These are phyloP conservation scores for Alternaria sp. DNA, from an alignment of 2,329 filamentous ascomycete species.

Conservation along the genomic window DNA sequence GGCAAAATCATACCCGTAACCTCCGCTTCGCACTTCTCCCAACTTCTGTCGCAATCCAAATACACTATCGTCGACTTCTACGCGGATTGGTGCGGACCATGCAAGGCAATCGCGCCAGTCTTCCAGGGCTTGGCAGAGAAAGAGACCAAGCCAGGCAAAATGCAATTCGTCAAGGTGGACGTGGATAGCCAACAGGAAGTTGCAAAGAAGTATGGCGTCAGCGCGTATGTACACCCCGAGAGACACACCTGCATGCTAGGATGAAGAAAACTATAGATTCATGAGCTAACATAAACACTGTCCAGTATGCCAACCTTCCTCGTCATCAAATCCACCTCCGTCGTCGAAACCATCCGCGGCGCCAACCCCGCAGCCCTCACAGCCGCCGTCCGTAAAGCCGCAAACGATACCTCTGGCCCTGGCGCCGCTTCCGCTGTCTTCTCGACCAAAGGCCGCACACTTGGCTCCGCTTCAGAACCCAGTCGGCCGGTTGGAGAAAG, in stretches of 20 bases:
- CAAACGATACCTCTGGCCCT: constrained; percentile 46
- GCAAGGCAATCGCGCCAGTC: constrained; percentile 60
- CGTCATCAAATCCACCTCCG: constrained; percentile 52
- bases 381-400: constrained; percentile 54
- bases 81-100: constrained; percentile 64
- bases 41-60: constrained; percentile 42
- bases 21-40: constrained; percentile 44
- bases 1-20: constrained; percentile 43
- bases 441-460: constrained; percentile 51
- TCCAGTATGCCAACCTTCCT: constrained; percentile 58
- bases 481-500: constrained; percentile 32
- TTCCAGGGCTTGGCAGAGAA: constrained; percentile 59
- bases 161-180: constrained; percentile 63
- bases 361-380: constrained; percentile 57
- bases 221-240: constrained; percentile 47
- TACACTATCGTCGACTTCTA: constrained; percentile 60
- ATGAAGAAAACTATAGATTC: not conserved
- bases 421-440: constrained; percentile 46
- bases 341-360: constrained; percentile 56
- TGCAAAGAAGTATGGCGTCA: constrained; percentile 57
- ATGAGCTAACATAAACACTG: not conserved
- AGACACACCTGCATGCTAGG: not conserved
- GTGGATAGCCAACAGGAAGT: constrained; percentile 60
- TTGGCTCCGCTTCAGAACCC: constrained; percentile 44
- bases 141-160: constrained; percentile 54